Evolutionary conservation across 768 basidiomycete species (phyloP).

Genomic region (Cubamyces lactineus): DNA sequence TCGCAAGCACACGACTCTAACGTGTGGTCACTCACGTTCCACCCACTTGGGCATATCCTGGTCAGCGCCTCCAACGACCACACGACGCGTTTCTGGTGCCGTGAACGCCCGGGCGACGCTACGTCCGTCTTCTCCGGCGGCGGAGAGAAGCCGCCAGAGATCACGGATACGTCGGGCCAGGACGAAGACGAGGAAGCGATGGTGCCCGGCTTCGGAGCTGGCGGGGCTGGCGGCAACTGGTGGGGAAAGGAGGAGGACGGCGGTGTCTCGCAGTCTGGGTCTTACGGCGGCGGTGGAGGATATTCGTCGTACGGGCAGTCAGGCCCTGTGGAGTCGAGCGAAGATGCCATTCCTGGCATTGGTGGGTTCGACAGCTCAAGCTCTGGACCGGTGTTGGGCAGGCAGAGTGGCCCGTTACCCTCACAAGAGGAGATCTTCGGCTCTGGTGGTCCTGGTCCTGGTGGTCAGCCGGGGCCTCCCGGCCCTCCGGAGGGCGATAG

Average conservation of each 20-base stretch:
- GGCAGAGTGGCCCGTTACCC: constrained; percentile 43
- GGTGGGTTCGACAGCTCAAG: constrained; percentile 42
- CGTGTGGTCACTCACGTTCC: constrained; percentile 94
- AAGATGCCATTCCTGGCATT: constrained; percentile 70
- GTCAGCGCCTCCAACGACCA: constrained; percentile 97
- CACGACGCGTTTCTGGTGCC: constrained; percentile 98
- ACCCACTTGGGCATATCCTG: constrained; percentile 94
- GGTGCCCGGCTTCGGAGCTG: constrained; percentile 72
- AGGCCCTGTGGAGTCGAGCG: constrained; percentile 38
- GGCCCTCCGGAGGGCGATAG: constrained; percentile 34
- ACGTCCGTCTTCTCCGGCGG: constrained; percentile 78
- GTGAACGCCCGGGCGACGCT: constrained; percentile 85
- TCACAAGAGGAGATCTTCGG: constrained; percentile 58
- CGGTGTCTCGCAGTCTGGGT: constrained; percentile 2
- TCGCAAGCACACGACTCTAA: constrained; percentile 98
- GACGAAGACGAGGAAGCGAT: constrained; percentile 68
- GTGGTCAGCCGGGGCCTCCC: constrained; percentile 26
- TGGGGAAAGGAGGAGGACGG: constrained; percentile 53
- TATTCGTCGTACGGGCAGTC: constrained; percentile 1
- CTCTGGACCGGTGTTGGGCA: constrained; percentile 29
- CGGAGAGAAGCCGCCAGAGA: constrained; percentile 83
- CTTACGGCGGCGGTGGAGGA: constrained; percentile 31
- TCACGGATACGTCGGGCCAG: constrained; percentile 52
- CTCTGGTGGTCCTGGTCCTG: constrained; percentile 38
- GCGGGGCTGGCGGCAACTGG: constrained; percentile 38